Percentiles rank a stretch among this genome's conserved stretches.
phyloP scores from a whole-genome alignment of 2,329 filamentous ascomycete species.

The Alternaria atra region DNA sequence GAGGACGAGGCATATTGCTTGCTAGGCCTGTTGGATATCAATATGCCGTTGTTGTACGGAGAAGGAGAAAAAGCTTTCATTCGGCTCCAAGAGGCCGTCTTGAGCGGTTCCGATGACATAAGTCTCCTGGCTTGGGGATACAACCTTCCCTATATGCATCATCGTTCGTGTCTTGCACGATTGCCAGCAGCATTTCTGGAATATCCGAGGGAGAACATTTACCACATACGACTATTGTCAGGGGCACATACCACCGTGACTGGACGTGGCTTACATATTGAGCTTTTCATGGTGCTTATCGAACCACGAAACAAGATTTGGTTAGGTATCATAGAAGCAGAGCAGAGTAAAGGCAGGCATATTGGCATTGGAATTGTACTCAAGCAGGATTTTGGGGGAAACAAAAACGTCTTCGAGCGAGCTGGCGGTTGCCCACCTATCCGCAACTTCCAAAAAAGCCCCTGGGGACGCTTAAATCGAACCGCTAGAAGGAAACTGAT shows the following conservation, averaged over 20 bases:
- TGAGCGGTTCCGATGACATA: neutral
- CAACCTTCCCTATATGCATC: accelerated
- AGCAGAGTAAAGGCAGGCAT: neutral
- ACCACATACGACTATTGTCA: neutral
- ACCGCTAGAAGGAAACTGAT: neutral
- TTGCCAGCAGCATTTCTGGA: neutral
- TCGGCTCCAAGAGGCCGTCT: neutral
- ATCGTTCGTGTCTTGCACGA: accelerated
- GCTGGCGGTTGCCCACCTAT: neutral
- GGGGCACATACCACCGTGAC: neutral
- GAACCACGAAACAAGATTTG: neutral
- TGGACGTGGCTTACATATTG: neutral
- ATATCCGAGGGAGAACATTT: neutral
- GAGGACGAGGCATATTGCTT: neutral
- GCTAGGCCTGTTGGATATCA: neutral
- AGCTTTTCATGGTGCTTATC: neutral
- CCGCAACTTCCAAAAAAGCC: neutral
- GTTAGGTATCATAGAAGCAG: neutral
- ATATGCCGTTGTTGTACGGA: neutral
- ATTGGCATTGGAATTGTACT: neutral
- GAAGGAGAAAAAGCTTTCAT: neutral
- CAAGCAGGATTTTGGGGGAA: neutral
- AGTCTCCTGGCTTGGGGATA: neutral
- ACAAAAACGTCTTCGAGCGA: neutral
- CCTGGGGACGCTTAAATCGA: neutral